Base-by-base conservation (phyloP, 2,329 filamentous ascomycete genomes). In the Ilyonectria robusta region DNA sequence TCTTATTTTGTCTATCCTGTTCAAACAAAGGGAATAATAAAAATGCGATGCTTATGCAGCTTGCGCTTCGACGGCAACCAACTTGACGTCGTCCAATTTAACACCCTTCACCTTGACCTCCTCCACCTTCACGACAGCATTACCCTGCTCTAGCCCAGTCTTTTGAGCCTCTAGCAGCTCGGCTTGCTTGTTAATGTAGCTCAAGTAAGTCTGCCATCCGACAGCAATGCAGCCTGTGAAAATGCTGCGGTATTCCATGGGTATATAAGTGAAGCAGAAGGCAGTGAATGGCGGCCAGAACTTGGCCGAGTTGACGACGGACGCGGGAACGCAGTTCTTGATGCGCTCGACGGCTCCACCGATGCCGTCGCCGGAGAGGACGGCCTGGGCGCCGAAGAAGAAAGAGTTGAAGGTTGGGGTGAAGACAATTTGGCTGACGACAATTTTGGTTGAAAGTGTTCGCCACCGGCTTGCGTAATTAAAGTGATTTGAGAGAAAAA, bases 131-230 rank as follows among this genome's bases (percentile, higher is more conserved):
- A 48, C 62, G 2, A 31, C 62, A 15, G 53, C 59, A 11, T 61
- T 53, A 7, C 26, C 37, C 60, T 42, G 31, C 33, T 54, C 63
- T 4, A 33, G 48, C n/a, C 51, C 62, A 26, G 70, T 67, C 19
- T 66, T 54, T 9, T 50, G 15, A 9, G 60, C 66, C 65, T 76
- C 74, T 37, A 75, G 61, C 4, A 74, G 35, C 78, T 94, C 93
- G 2, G 93, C 93, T 68, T 84, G 84, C 75, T 92, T 87, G 75
- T 97, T 97, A 76, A 97, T 80, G 80, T 90, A 93, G 72, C 91
- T 93, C 73, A 98, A 77, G 84, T 97, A 98, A 1, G 94, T 94
- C 86, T 97, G 95, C 95, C 95, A 98, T 0, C 93, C 93, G 58
- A 97, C 92, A 1, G 94, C 93, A 70, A 97, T 87, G 7, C 92